These are phyloP conservation scores for Stagonosporopsis cucurbitacearum DNA, from an alignment of 2,329 filamentous ascomycete species.

Conservation along the genomic window DNA sequence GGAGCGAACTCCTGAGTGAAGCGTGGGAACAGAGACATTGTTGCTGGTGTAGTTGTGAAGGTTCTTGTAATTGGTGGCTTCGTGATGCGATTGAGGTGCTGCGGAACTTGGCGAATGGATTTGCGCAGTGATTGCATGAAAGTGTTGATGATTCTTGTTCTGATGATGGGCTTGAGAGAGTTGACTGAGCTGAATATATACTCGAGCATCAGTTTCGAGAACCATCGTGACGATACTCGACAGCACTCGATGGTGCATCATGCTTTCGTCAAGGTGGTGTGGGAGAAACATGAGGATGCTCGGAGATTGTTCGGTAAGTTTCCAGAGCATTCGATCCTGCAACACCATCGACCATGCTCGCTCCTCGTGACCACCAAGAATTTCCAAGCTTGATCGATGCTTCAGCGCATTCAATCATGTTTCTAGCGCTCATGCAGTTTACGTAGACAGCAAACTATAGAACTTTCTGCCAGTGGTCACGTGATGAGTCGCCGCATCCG, in stretches of 20 bases:
- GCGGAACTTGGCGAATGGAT: constrained; percentile 40
- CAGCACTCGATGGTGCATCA: neutral
- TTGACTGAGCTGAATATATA: constrained; percentile 38
- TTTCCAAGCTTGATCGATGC: neutral
- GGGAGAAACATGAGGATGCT: constrained; percentile 27
- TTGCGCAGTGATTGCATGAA: constrained; percentile 49
- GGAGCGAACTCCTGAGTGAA: constrained; percentile 51
- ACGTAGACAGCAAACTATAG: neutral
- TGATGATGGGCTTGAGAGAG: constrained; percentile 29
- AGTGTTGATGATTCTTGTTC: constrained; percentile 30
- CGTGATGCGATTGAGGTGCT: constrained; percentile 38
- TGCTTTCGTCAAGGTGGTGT: constrained; percentile 17
- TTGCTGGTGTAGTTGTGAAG: constrained; percentile 33
- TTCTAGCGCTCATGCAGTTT: neutral
- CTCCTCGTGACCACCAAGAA: neutral
- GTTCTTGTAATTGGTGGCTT: constrained; percentile 34
- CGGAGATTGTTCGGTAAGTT: constrained; percentile 30
- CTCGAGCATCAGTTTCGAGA: constrained; percentile 34
- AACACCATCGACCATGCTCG: constrained; percentile 10
- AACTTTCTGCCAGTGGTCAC: constrained; percentile 19
- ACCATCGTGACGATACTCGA: constrained; percentile 25
- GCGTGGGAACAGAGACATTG: constrained; percentile 53
- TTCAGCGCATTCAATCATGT: constrained; percentile 2
- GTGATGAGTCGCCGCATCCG: constrained; percentile 8
- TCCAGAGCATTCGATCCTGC: constrained; percentile 31